These are phyloP conservation scores for Hymenoscyphus linearis DNA, from an alignment of 2,329 filamentous ascomycete genomes.

Conservation along the genomic window DNA sequence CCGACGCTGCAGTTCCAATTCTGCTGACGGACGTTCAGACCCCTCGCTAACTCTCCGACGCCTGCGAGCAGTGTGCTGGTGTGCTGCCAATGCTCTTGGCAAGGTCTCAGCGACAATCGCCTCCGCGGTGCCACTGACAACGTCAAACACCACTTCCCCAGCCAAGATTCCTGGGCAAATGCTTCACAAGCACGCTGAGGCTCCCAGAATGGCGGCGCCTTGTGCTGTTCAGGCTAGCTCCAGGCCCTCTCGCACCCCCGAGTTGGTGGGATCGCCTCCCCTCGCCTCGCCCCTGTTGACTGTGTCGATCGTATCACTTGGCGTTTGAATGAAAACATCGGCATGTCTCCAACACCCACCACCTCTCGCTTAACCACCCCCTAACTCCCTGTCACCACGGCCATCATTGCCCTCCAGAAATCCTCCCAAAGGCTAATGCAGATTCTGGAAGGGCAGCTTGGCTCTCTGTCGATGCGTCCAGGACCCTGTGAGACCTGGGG, in stretches of 20 bases:
- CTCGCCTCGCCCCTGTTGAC: not conserved
- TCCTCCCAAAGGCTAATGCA: not conserved
- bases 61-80: not conserved
- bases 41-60: slow-evolving; percentile 1
- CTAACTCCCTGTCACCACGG: not conserved
- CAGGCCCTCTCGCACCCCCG: not conserved
- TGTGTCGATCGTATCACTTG: slow-evolving; percentile 25
- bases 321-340: slow-evolving; percentile 25
- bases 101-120: not conserved
- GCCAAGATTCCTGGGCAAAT: slow-evolving; percentile 19
- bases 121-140: slow-evolving; percentile 15
- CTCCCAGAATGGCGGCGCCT: not conserved
- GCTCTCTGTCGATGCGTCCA: not conserved
- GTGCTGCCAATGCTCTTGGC: not conserved
- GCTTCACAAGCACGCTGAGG: slow-evolving; percentile 19
- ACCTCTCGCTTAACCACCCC: slow-evolving; percentile 2
- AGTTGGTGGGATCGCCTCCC: not conserved
- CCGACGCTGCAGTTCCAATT: not conserved
- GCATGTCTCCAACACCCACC: slow-evolving; percentile 19
- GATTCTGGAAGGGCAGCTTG: not conserved
- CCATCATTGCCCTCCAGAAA: not conserved
- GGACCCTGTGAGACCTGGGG: slow-evolving; percentile 9
- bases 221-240: not conserved
- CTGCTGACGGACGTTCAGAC: slow-evolving; percentile 1
- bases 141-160: slow-evolving; percentile 17